phyloP scores from a whole-genome alignment of 1,139 yeast genomes.

The Lodderomyces orthopsilosis region DNA sequence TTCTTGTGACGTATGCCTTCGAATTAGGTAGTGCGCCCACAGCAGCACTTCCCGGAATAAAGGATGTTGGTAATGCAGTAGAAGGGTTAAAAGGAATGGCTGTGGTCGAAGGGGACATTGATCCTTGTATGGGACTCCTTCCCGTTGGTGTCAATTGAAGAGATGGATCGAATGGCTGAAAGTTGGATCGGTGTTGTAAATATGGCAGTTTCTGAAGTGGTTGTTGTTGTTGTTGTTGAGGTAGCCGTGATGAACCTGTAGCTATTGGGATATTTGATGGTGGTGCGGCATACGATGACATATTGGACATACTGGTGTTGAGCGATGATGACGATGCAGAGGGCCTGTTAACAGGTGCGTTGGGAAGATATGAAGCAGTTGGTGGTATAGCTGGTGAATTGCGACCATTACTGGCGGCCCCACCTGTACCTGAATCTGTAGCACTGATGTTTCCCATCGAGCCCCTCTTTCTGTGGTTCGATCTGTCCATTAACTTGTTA shows the following conservation, averaged over 20 bases:
- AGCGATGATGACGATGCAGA: constrained; percentile 1
- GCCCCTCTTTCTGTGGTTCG: constrained; percentile 6
- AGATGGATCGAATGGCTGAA: neutral
- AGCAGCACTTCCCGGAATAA: neutral
- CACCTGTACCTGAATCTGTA: neutral
- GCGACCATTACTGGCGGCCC: neutral
- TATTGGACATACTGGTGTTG: neutral
- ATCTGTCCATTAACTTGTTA: neutral
- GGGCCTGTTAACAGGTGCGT: neutral
- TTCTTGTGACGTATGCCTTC: neutral
- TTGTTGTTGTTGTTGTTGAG: constrained; percentile 4
- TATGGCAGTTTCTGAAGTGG: neutral
- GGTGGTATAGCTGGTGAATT: constrained; percentile 1
- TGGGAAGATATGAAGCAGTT: neutral
- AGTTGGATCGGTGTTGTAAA: neutral
- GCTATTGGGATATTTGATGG: constrained; percentile 2
- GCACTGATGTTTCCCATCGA: neutral
- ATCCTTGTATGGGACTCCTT: constrained; percentile 1
- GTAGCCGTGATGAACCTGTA: neutral
- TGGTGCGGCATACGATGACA: constrained; percentile 2
- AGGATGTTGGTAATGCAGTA: neutral
- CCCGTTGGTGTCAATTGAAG: constrained; percentile 1
- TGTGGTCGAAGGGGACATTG: neutral
- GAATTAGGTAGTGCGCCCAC: neutral
- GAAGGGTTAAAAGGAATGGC: neutral